Base-by-base conservation (phyloP, 2,329 filamentous ascomycete genomes). In the Rugonectria rugulosa region DNA sequence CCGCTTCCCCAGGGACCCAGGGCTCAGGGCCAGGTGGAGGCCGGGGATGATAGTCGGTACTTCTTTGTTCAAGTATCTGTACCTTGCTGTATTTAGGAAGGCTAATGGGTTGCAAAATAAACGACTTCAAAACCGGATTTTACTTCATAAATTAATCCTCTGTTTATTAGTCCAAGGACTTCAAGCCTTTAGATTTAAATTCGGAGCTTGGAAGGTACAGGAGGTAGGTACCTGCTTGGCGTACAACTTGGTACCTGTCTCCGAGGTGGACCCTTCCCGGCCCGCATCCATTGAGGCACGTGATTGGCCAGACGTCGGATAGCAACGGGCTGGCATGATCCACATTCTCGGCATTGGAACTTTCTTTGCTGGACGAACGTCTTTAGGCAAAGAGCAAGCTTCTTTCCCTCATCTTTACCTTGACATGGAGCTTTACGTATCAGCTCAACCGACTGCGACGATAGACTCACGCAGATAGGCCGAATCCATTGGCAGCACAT, bases 231-330 rank as follows among this genome's bases (percentile, higher is more conserved):
- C 12, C 26, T 7, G 26, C 12, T 7, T 29, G 7, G 12, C 12
- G 26, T 12, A 12, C 12, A 29, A 29, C n/a, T n/a, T n/a, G 26
- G 31, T 24, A 38, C 31, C 20, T 47, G 42, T n/a, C n/a, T n/a
- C n/a, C n/a, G n/a, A 42, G 42, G 57, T n/a, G 57, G 57, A 54
- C 57, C 62, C 60, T 65, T 60, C 54, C 15, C 36, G 36, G 37
- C 44, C 55, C 56, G 42, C 20, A 6, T 2, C 21, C 26, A 40
- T 29, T 32, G 1, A 10, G 15, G n/a, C 46, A 17, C 24, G 24
- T 48, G 11, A 65, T 65, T 65, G 63, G 63, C 8, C 42, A 46
- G 32, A 27, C 21, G 15, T 20, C 41, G 7, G 21, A 10, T 26
- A 46, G 29, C 56, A 50, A 15, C 41, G 49, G n/a, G 38, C 45